These are phyloP conservation scores for Capsicum rhomboideum DNA, from an alignment of 257 asterid genomes.

Conservation along the genomic window DNA sequence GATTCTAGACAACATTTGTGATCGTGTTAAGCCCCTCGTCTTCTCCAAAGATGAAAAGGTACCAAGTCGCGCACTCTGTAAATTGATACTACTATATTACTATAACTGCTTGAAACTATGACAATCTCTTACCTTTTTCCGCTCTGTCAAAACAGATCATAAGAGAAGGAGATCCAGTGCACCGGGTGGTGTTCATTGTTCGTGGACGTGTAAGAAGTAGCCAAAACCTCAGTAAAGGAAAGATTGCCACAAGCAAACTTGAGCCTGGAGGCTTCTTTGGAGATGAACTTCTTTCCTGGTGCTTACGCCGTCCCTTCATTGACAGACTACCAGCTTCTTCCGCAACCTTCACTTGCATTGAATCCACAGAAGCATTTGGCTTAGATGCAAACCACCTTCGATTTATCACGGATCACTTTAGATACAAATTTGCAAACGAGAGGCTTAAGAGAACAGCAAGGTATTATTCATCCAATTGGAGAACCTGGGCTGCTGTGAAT, in stretches of 20 bases:
- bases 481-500: constrained; percentile 94
- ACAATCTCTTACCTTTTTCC: not conserved
- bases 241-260: constrained; percentile 52
- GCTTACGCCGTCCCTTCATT: constrained; percentile 83
- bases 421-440: constrained; percentile 77
- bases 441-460: constrained; percentile 57
- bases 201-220: constrained; percentile 61
- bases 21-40: constrained; percentile 77
- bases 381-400: constrained; percentile 52
- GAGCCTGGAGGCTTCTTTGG: constrained; percentile 86
- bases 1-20: constrained; percentile 91
- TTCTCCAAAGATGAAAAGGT: constrained; percentile 93
- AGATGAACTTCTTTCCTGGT: constrained; percentile 88
- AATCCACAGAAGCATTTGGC: constrained; percentile 66
- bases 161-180: constrained; percentile 93
- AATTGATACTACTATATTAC: not conserved
- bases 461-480: constrained; percentile 81
- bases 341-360: constrained; percentile 71
- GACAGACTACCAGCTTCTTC: constrained; percentile 85
- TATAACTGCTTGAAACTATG: not conserved
- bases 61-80: not conserved
- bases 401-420: constrained; percentile 76
- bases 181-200: constrained; percentile 64
- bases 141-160: constrained; percentile 40
- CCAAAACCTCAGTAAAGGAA: constrained; percentile 71